Conservation (phyloP, 78 protist genomes). For the Ministeria vibrans region DNA sequence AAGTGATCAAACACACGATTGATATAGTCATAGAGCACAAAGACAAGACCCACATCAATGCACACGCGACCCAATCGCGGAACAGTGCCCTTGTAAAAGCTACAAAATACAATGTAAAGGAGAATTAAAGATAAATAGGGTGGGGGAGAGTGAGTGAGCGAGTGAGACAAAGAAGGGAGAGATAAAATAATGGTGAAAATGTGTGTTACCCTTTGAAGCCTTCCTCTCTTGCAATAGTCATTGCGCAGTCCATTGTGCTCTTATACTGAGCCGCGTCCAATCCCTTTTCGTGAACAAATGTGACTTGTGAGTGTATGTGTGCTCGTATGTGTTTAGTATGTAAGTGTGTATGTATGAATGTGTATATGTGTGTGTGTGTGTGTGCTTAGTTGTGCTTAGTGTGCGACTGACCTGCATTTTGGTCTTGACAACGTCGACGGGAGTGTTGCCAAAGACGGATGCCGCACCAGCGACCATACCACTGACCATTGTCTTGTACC, state of each 20-base stretch:
- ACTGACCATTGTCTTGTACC: background rate
- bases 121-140: background rate
- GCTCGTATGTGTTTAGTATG: no score
- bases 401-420: slow-evolving; percentile 1
- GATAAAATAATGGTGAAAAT: no score
- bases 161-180: background rate
- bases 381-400: no score
- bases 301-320: no score
- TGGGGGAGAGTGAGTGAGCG: background rate
- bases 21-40: slow-evolving; percentile 16
- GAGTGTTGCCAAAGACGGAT: slow-evolving; percentile 30
- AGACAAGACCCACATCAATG: slow-evolving; percentile 30
- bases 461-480: slow-evolving; percentile 43
- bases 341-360: no score
- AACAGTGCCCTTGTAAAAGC: slow-evolving; percentile 12
- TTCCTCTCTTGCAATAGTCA: slow-evolving; percentile 3
- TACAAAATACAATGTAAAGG: no score
- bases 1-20: background rate
- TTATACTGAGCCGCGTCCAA: slow-evolving; percentile 27
- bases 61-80: slow-evolving; percentile 27
- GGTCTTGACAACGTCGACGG: slow-evolving; percentile 40
- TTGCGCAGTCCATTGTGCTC: slow-evolving; percentile 16
- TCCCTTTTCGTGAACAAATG: no score
- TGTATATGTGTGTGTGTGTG: no score
- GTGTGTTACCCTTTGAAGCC: background rate